A percentile compares a stretch with the other conserved stretches of the same genome.
These are phyloP conservation scores for Graphiopsis chlorocephala DNA, from an alignment of 2,329 filamentous ascomycete species.

Conservation along the genomic window DNA sequence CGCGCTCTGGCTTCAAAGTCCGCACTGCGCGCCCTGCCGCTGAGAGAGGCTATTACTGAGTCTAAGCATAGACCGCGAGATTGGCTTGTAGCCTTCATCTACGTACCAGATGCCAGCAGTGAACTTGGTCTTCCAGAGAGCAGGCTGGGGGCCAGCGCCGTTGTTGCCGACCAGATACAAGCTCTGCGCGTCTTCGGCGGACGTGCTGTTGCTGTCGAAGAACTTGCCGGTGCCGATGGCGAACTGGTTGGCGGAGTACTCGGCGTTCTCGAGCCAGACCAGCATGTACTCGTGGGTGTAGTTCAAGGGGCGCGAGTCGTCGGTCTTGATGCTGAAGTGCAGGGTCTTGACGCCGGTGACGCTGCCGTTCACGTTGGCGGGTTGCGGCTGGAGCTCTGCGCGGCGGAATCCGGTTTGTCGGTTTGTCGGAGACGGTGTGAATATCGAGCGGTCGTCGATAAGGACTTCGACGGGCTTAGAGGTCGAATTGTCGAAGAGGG, in stretches of 20 bases:
- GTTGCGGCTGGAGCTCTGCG: constrained; percentile 55
- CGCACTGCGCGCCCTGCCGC: no score
- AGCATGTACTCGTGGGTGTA: constrained; percentile 61
- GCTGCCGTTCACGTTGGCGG: constrained; percentile 52
- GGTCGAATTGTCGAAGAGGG: constrained; percentile 46
- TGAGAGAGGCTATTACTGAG: no score
- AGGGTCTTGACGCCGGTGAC: constrained; percentile 58
- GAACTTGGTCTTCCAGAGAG: constrained; percentile 54
- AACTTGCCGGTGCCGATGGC: constrained; percentile 30
- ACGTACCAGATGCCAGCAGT: constrained; percentile 50
- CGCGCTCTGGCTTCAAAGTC: no score
- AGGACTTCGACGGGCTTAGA: constrained; percentile 53
- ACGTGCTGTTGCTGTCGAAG: constrained; percentile 46
- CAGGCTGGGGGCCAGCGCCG: constrained; percentile 26
- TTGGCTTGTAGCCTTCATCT: no score
- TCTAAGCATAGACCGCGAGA: no score
- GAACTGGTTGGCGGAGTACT: constrained; percentile 53
- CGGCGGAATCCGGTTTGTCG: constrained; percentile 64
- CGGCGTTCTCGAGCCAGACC: constrained; percentile 48
- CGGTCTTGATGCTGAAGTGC: constrained; percentile 59
- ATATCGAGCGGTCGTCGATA: constrained; percentile 59
- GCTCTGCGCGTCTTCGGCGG: constrained; percentile 25
- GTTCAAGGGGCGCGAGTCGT: constrained; percentile 53
- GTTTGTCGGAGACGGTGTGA: constrained; percentile 54
- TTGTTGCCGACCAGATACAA: constrained; percentile 34